Conservation (phyloP, 148 eudicot species). For the Chenopodium album region DNA sequence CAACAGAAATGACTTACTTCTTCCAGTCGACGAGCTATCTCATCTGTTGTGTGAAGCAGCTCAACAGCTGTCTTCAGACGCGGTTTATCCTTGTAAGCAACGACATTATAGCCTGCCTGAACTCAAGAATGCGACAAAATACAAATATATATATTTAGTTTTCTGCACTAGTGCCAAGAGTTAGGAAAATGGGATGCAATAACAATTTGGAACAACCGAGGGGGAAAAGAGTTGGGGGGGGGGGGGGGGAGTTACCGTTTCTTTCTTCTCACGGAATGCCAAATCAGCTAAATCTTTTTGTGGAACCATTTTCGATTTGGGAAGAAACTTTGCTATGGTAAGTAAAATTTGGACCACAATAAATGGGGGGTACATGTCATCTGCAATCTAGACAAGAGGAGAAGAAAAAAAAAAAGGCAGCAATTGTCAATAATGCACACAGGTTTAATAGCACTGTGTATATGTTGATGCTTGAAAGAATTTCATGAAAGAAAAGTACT, state of each 20-base stretch:
- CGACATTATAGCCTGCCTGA: slow-evolving; percentile 72
- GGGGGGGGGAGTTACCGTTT: slow-evolving; percentile 45
- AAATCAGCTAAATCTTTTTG: slow-evolving; percentile 58
- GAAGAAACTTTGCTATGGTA: slow-evolving; percentile 71
- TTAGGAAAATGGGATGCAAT: neutral
- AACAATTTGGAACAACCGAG: neutral
- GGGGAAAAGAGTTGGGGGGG: slow-evolving; percentile 4
- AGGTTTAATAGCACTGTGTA: slow-evolving; percentile 1
- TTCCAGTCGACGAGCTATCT: slow-evolving; percentile 60
- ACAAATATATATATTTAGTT: neutral
- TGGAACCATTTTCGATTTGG: slow-evolving; percentile 82
- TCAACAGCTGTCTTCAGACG: slow-evolving; percentile 80
- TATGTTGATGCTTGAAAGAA: neutral
- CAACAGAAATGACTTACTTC: slow-evolving; percentile 46
- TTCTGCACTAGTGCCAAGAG: neutral
- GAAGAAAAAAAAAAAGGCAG: neutral
- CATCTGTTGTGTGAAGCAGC: slow-evolving; percentile 71
- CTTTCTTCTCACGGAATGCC: slow-evolving; percentile 90
- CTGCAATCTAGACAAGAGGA: slow-evolving; percentile 67
- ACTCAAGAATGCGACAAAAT: slow-evolving; percentile 3
- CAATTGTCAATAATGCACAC: slow-evolving; percentile 2
- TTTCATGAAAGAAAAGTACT: slow-evolving; percentile 40
- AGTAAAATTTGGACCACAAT: slow-evolving; percentile 59
- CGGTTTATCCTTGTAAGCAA: slow-evolving; percentile 77
- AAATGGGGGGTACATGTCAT: slow-evolving; percentile 84